Base-by-base conservation (phyloP, 2,329 filamentous ascomycete species). In the Pseudogymnoascus verrucosus region DNA sequence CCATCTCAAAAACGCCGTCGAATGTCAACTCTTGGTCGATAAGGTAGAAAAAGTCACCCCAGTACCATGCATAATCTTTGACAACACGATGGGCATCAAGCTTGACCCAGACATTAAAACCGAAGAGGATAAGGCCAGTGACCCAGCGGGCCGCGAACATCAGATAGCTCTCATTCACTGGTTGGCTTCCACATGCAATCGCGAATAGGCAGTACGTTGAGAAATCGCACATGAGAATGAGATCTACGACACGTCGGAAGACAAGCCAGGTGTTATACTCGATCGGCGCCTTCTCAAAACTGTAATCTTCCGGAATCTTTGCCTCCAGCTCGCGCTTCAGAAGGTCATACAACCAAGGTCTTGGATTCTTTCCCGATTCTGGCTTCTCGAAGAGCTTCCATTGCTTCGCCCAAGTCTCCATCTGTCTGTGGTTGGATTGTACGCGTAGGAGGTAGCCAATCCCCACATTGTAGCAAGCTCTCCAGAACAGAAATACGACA, bases 221-320 rank as follows among this genome's bases (percentile, higher is more conserved):
- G 76, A 99, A 99, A 79, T 99, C 95, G 81, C 93, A 97, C 92
- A 99, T 96, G 73, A 99, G 81, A 74, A 98, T 97, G 75, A 99
- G 79, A 78, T 99, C 95, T 73, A 98, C 95, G 34, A 98, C 85
- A 71, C 95, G 88, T 69, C 95, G 89, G 79, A 99, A 99, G 69
- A 97, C 86, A 64, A 99, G 84, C 95, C 95, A 99, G 44, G 95
- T 96, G 79, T 99, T 99, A 84, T 98, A 99, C 82, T 99, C 95
- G 75, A 98, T 82, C 14, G 95, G 95, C 0, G 93, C 93, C 70
- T 90, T 84, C 70, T 96, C 93, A 73, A 99, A 96, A 67, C 88
- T 87, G 79, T 98, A 99, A 78, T 99, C 92, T 71, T 89, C 84
- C 3, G 90, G 89, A 67, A 99, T 96, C 78, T 99, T 98, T 70